Evolutionary conservation across 805 yeast species (phyloP).

Genomic region (Lipomyces mesembrius): DNA sequence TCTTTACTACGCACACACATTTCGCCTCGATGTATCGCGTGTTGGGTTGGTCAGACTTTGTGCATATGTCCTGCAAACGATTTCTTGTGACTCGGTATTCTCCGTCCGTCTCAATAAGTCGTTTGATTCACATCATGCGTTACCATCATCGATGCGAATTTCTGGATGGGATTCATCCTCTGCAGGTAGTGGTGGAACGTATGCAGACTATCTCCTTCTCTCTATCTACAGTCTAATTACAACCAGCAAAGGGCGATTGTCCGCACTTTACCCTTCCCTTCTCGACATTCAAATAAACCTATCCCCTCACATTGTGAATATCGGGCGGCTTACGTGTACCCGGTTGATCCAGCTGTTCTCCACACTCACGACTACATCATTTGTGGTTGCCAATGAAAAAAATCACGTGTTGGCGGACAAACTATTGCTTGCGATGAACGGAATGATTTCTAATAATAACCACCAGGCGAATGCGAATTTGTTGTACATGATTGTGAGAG

Average conservation of each 20-base stretch:
- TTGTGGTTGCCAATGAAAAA: slow-evolving; percentile 36
- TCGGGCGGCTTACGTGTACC: slow-evolving; percentile 42
- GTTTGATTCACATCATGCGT: slow-evolving; percentile 41
- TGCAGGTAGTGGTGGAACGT: slow-evolving; percentile 39
- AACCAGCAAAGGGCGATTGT: slow-evolving; percentile 35
- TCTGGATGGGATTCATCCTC: slow-evolving; percentile 27
- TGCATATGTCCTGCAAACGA: slow-evolving; percentile 43
- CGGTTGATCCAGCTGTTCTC: slow-evolving; percentile 41
- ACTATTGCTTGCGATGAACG: slow-evolving; percentile 37
- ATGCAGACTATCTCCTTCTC: slow-evolving; percentile 44
- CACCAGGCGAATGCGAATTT: slow-evolving; percentile 41
- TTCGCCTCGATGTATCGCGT: slow-evolving; percentile 45
- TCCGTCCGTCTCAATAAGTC: slow-evolving; percentile 37
- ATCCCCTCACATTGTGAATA: slow-evolving; percentile 42
- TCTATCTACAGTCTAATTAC: slow-evolving; percentile 30
- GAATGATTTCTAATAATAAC: slow-evolving; percentile 39
- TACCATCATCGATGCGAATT: slow-evolving; percentile 42
- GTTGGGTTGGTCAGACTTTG: slow-evolving; percentile 44
- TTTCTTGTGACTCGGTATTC: slow-evolving; percentile 42
- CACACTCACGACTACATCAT: slow-evolving; percentile 38
- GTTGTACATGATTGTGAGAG: slow-evolving; percentile 40
- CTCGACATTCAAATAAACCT: slow-evolving; percentile 43
- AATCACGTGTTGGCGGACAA: slow-evolving; percentile 38
- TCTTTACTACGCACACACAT: slow-evolving; percentile 61
- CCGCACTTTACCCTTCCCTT: slow-evolving; percentile 40